Evolutionary conservation across 2,329 filamentous ascomycete genomes (phyloP).

Genomic region (Phyllosticta citrichinensis): DNA sequence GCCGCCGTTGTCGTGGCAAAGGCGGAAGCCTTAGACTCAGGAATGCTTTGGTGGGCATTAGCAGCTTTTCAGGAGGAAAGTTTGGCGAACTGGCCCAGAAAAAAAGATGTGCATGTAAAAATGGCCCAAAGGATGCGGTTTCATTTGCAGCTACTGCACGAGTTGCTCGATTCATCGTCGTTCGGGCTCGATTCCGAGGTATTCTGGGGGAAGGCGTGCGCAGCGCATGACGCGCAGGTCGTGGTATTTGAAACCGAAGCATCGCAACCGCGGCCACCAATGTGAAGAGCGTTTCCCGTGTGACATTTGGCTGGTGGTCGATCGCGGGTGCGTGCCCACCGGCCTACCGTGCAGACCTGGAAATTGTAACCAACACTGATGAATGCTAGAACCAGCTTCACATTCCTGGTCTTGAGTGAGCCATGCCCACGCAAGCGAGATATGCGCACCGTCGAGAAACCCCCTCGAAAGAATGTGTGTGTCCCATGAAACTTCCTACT

Average conservation of each 20-base stretch:
- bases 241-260: not conserved
- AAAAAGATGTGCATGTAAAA: not conserved
- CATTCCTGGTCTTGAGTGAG: not conserved
- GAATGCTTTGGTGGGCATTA: not conserved
- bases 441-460: too few relatives aligned
- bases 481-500: not conserved
- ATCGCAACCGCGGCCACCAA: not conserved
- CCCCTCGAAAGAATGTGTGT: not conserved
- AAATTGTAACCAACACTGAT: not conserved
- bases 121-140: not conserved
- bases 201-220: not conserved
- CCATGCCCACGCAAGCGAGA: not conserved
- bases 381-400: not conserved
- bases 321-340: not conserved
- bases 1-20: not conserved
- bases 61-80: not conserved
- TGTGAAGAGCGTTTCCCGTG: not conserved
- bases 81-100: not conserved
- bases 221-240: not conserved
- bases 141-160: not conserved
- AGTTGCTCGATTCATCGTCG: not conserved
- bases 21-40: not conserved
- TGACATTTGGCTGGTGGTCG: not conserved
- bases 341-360: not conserved
- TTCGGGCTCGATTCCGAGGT: not conserved